Evolutionary conservation across 2,329 filamentous ascomycete species (phyloP).

Genomic region (Pseudocercospora pini-densiflorae): DNA sequence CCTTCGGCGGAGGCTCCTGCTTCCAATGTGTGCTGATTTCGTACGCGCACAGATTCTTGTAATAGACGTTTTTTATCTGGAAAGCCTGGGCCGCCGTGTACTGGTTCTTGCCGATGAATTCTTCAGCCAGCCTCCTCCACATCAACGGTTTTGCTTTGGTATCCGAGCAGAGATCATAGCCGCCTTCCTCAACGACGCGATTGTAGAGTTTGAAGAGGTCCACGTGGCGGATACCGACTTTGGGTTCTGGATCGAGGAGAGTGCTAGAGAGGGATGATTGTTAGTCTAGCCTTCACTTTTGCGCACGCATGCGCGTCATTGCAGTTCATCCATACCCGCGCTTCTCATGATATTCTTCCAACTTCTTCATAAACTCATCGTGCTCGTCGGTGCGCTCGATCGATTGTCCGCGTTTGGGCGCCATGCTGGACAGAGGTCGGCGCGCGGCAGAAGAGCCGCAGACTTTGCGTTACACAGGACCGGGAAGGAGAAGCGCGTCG

Average conservation of each 20-base stretch:
- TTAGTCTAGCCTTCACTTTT: slow-evolving; percentile 20
- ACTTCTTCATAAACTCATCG: slow-evolving; percentile 74
- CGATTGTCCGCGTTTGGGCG: slow-evolving; percentile 51
- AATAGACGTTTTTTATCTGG: slow-evolving; percentile 84
- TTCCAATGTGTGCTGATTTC: slow-evolving; percentile 80
- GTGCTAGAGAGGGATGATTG: slow-evolving; percentile 55
- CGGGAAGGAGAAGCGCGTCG: neutral
- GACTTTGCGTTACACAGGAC: slow-evolving; percentile 16
- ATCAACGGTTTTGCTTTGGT: slow-evolving; percentile 77
- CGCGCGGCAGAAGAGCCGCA: slow-evolving; percentile 18
- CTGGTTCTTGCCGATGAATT: slow-evolving; percentile 73
- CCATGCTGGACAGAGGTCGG: slow-evolving; percentile 41
- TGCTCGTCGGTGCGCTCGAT: slow-evolving; percentile 66
- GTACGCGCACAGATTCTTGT: slow-evolving; percentile 82
- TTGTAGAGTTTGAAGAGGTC: slow-evolving; percentile 81
- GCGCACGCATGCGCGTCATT: neutral
- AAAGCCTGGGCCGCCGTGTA: slow-evolving; percentile 86
- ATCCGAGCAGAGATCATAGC: slow-evolving; percentile 77
- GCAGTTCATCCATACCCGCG: slow-evolving; percentile 61
- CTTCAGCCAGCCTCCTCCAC: slow-evolving; percentile 78
- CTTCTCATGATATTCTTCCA: slow-evolving; percentile 75
- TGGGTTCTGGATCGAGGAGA: slow-evolving; percentile 77
- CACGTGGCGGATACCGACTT: slow-evolving; percentile 75
- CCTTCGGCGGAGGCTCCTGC: slow-evolving; percentile 81
- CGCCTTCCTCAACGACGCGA: slow-evolving; percentile 74